Base-by-base conservation (phyloP, 495 filamentous ascomycete genomes). In the Neurospora terricola region DNA sequence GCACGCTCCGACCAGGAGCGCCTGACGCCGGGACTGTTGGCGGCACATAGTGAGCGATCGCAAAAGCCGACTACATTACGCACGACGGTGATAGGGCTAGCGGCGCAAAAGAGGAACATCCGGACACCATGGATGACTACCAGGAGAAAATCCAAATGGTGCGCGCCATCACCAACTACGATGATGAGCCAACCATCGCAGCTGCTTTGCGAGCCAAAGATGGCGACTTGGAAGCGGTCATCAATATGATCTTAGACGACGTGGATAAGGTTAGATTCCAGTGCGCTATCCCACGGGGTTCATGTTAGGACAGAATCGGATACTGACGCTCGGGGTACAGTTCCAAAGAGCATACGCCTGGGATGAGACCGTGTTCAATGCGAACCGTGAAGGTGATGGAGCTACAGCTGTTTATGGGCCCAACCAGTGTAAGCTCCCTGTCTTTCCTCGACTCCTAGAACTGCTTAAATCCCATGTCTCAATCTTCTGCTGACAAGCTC, bases 341-440 rank as follows among this genome's bases (percentile, higher is more conserved):
- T 81, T 80, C 43, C 39, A 54, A 18, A 76, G 72, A 38, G 69
- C 78, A 72, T 84, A 85, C 69, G 75, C 72, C 9, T 87, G 86
- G 86, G 83, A 87, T 45, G 87, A 88, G 62, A 76, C 69, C 16
- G 80, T 77, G 14, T 88, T 87, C 42, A 78, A 73, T 36, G 79
- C 79, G 38, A 82, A 81, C 73, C 82, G 85, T 62, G 83, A 88
- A 70, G 87, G 85, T 37, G 77, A 78, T n/a, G 23, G 39, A 6
- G 16, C 38, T 21, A 18, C 76, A 5, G n/a, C 12, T 66, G 54
- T 66, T 16, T 66, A 66, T 66, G 54, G 27, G 12, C 27, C 54
- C 12, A 66, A 34, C 14, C 54, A 66, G 23, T 66, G 54, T 66
- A 36, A 34, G 54, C 14, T 18, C 14, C 27, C 3, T 66, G 23